Evolutionary conservation across 352 stramenopile genomes (phyloP).

Genomic region (Peronosclerospora sorghi): DNA sequence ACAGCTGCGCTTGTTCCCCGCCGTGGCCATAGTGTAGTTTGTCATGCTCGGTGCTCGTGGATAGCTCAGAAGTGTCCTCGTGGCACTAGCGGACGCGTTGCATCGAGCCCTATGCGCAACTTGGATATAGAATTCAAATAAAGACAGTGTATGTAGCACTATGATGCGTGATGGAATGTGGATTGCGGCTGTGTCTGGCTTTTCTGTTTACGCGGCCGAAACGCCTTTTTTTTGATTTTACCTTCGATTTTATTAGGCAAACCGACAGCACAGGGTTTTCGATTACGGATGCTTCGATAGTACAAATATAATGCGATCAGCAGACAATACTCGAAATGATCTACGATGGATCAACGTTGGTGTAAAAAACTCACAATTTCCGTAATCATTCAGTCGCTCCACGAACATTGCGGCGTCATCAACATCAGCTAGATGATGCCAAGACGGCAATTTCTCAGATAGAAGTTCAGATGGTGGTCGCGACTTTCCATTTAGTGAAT

Average conservation of each 20-base stretch:
- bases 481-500: not conserved
- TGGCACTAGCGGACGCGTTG: too few relatives aligned
- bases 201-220: slow-evolving; percentile 12
- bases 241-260: too few relatives aligned
- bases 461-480: slow-evolving; percentile 5
- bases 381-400: slow-evolving; percentile 2
- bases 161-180: slow-evolving; percentile 4
- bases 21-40: slow-evolving; percentile 2
- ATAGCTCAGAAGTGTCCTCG: too few relatives aligned
- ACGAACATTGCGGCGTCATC: slow-evolving; percentile 3
- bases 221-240: too few relatives aligned
- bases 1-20: slow-evolving; percentile 10
- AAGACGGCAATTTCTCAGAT: slow-evolving; percentile 10
- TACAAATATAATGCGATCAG: too few relatives aligned
- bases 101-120: too few relatives aligned
- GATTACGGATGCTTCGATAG: too few relatives aligned
- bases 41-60: slow-evolving; percentile 11
- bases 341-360: slow-evolving; percentile 1
- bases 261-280: too few relatives aligned
- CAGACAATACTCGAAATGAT: too few relatives aligned
- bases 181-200: slow-evolving; percentile 10
- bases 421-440: slow-evolving; percentile 1
- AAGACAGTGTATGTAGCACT: not conserved
- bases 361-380: slow-evolving; percentile 2
- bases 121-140: not conserved